phyloP scores from a whole-genome alignment of 306 rosid genomes.

The Vigna reflexopilosa region DNA sequence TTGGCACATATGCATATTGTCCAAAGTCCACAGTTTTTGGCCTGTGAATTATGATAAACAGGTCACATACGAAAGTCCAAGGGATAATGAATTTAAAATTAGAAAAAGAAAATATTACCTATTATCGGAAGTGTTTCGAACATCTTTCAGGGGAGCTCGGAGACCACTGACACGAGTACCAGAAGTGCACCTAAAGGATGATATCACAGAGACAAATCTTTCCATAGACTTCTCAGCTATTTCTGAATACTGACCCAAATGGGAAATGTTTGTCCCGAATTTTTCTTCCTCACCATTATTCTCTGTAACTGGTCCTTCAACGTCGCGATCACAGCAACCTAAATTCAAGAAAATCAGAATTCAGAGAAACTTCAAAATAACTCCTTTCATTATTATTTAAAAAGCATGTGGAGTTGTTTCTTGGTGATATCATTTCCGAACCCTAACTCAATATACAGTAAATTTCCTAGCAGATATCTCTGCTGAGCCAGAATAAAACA shows the following conservation, averaged over 20 bases:
- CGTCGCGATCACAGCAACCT: conserved; percentile 49
- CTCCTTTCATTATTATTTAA: conserved; percentile 16
- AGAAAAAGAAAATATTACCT: conserved; percentile 51
- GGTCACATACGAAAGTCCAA: conserved; percentile 38
- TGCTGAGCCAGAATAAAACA: background rate
- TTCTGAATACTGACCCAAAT: conserved; percentile 69
- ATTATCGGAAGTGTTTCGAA: conserved; percentile 54
- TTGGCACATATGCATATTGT: conserved; percentile 62
- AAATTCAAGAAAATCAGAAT: conserved; percentile 39
- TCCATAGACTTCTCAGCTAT: conserved; percentile 89
- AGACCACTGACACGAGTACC: conserved; percentile 97
- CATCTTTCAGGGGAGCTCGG: conserved; percentile 84
- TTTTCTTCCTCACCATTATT: conserved; percentile 43
- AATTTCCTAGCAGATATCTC: background rate
- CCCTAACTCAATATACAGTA: background rate
- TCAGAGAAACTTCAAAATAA: conserved; percentile 41
- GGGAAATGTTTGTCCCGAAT: conserved; percentile 87
- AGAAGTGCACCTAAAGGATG: conserved; percentile 68
- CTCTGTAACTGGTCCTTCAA: conserved; percentile 41
- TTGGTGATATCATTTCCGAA: too few relatives aligned
- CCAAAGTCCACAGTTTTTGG: conserved; percentile 56
- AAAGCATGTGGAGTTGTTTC: background rate
- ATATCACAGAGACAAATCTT: conserved; percentile 73
- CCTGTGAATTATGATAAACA: conserved; percentile 46
- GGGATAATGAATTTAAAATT: conserved; percentile 40